Percentiles rank a stretch among this genome's conserved stretches.
Conservation (phyloP, 768 basidiomycete species). For the Mrakia gelida region DNA sequence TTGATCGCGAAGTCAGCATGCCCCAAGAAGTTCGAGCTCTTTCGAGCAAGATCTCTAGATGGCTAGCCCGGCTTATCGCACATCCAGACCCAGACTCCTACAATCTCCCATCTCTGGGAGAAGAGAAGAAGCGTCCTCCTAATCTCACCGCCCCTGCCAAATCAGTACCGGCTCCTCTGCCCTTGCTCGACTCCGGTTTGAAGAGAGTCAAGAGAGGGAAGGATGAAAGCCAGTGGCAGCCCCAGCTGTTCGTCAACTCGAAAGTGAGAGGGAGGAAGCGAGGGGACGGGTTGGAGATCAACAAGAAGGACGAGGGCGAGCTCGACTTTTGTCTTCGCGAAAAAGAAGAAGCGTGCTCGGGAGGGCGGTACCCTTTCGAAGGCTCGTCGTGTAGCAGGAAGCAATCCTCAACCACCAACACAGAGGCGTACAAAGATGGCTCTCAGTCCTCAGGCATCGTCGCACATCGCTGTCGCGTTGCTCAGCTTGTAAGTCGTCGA, state of each 20-base stretch:
- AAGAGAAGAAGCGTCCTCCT: too few species aligned
- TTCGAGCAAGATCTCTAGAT: background rate
- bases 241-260: slow-evolving; percentile 19
- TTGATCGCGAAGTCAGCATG: slow-evolving; percentile 5
- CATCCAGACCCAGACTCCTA: background rate
- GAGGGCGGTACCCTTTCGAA: too few species aligned
- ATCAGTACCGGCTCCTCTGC: too few species aligned
- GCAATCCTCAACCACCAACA: background rate
- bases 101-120: too few species aligned
- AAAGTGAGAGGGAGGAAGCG: slow-evolving; percentile 20
- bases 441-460: slow-evolving; percentile 1
- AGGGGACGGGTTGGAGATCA: background rate
- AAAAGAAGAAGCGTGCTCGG: too few species aligned
- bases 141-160: too few species aligned
- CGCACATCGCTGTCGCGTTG: background rate
- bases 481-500: background rate
- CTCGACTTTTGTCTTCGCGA: too few species aligned
- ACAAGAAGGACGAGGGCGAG: background rate
- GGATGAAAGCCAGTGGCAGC: background rate
- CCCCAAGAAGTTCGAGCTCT: background rate
- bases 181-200: background rate
- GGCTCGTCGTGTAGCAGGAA: background rate
- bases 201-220: background rate
- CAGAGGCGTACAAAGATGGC: background rate
- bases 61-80: slow-evolving; percentile 1